A percentile compares a stretch with the other conserved stretches of the same genome.
Conservation (phyloP, 2,329 filamentous ascomycete species). For the Aspergillus pseudotamarii region DNA sequence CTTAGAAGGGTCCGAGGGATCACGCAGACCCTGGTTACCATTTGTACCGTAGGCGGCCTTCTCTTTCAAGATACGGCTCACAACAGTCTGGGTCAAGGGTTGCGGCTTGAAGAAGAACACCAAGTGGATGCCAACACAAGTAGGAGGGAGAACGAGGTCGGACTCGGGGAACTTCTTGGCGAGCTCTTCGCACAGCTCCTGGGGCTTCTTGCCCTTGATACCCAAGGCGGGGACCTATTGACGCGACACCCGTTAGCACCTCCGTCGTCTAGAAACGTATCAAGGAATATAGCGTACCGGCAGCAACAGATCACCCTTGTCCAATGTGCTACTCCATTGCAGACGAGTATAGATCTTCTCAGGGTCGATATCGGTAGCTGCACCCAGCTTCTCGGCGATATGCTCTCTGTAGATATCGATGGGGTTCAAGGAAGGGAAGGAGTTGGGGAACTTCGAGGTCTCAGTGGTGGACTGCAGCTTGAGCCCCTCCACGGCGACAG, state of each 20-base stretch:
- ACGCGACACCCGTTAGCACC: slow-evolving; percentile 15
- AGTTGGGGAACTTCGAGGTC: slow-evolving; percentile 44
- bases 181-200: slow-evolving; percentile 59
- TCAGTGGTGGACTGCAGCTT: slow-evolving; percentile 44
- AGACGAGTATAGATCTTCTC: slow-evolving; percentile 44
- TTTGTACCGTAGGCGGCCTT: slow-evolving; percentile 63
- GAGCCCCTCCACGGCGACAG: slow-evolving; percentile 41
- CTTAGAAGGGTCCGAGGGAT: slow-evolving; percentile 58
- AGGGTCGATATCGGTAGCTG: slow-evolving; percentile 42
- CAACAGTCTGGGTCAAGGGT: slow-evolving; percentile 58
- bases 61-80: slow-evolving; percentile 62
- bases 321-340: slow-evolving; percentile 49
- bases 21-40: slow-evolving; percentile 59
- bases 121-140: slow-evolving; percentile 61
- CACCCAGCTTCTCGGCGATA: slow-evolving; percentile 46
- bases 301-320: slow-evolving; percentile 51
- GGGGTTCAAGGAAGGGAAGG: slow-evolving; percentile 49
- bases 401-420: slow-evolving; percentile 51
- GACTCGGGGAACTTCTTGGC: slow-evolving; percentile 60
- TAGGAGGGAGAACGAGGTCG: slow-evolving; percentile 59
- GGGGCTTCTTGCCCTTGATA: slow-evolving; percentile 59
- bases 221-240: slow-evolving; percentile 46
- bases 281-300: slow-evolving; percentile 36
- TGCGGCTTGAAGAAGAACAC: slow-evolving; percentile 67
- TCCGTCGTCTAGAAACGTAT: not conserved